Evolutionary conservation across 2,329 filamentous ascomycete species (phyloP).

Genomic region (Pseudocercospora musae): DNA sequence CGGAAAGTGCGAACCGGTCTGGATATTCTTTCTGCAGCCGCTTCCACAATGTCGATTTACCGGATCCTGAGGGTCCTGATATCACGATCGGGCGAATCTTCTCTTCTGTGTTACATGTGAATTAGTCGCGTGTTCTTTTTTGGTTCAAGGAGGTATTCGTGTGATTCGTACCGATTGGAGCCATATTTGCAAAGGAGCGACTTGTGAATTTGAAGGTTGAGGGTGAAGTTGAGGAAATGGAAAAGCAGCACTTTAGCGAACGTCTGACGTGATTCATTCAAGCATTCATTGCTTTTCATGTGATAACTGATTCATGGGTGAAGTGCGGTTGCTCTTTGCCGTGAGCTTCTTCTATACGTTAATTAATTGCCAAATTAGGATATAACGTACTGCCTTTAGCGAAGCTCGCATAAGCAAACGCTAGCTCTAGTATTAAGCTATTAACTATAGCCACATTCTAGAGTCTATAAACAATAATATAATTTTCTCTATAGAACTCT

Average conservation of each 20-base stretch:
- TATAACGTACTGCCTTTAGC: no score
- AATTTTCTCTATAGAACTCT: no score
- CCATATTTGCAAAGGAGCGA: conserved; percentile 1
- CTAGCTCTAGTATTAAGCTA: no score
- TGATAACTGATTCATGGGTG: background rate
- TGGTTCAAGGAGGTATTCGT: background rate
- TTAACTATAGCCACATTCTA: no score
- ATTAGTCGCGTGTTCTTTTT: conserved; percentile 6
- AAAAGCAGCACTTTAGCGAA: background rate
- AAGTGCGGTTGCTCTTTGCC: conserved; percentile 1
- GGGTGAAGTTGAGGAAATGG: background rate
- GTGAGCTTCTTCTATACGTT: no score
- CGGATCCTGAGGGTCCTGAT: conserved; percentile 74
- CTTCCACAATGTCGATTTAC: conserved; percentile 77
- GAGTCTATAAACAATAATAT: no score
- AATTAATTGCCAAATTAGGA: no score
- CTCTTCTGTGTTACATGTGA: conserved; percentile 4
- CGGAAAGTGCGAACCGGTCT: conserved; percentile 62
- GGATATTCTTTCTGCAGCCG: conserved; percentile 65
- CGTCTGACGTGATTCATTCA: conserved; percentile 2
- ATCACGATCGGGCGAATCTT: conserved; percentile 65
- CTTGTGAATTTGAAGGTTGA: background rate
- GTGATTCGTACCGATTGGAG: background rate
- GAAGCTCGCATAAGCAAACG: no score
- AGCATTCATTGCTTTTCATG: conserved; percentile 1